phyloP scores from a whole-genome alignment of 495 filamentous ascomycete species.

The Penicillium salamii region DNA sequence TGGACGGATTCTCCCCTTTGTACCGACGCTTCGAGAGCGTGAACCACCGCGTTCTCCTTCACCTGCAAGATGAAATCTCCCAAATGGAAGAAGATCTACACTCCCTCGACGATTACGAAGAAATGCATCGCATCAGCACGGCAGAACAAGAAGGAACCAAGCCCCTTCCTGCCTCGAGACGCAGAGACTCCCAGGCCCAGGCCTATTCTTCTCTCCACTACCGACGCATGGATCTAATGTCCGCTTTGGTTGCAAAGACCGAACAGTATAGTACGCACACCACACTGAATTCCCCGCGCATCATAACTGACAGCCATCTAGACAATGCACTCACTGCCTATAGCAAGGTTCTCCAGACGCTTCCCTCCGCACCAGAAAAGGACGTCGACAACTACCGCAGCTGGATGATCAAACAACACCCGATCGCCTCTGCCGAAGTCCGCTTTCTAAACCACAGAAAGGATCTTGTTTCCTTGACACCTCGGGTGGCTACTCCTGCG shows the following conservation, averaged over 20 bases:
- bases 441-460: constrained; percentile 62
- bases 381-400: constrained; percentile 62
- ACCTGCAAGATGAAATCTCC: constrained; percentile 82
- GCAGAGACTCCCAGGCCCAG: constrained; percentile 58
- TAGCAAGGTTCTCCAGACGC: constrained; percentile 53
- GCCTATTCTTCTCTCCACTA: constrained; percentile 68
- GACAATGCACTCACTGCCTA: constrained; percentile 71
- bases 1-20: constrained; percentile 57
- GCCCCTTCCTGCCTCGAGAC: constrained; percentile 59
- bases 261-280: constrained; percentile 82
- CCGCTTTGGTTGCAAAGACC: constrained; percentile 68
- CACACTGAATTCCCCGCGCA: too few species aligned
- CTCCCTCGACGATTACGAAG: constrained; percentile 69
- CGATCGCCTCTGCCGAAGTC: constrained; percentile 64
- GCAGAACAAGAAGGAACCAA: constrained; percentile 46
- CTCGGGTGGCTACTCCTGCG: constrained; percentile 18
- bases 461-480: constrained; percentile 62
- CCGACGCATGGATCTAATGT: constrained; percentile 67
- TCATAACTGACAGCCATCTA: constrained; percentile 33
- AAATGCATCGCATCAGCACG: constrained; percentile 55
- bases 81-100: constrained; percentile 75
- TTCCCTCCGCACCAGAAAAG: constrained; percentile 51
- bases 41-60: constrained; percentile 80
- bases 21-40: constrained; percentile 83
- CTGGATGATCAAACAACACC: constrained; percentile 61